Conservation (phyloP, 768 basidiomycete species). For the Pleurotus citrinopileatus region DNA sequence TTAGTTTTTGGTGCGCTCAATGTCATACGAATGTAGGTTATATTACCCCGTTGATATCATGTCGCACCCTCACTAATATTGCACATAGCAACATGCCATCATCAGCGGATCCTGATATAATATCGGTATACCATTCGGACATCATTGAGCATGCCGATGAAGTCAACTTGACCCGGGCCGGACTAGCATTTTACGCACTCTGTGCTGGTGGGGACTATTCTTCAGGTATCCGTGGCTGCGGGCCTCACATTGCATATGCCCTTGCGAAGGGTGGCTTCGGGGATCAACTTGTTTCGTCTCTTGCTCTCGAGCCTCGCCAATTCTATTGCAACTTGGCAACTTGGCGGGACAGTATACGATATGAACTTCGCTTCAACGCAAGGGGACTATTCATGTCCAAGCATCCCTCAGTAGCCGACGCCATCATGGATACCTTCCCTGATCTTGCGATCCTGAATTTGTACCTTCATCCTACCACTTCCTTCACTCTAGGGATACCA, state of each 20-base stretch:
- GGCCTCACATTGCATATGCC: not conserved
- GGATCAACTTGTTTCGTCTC: slow-evolving; percentile 23
- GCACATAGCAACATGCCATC: not conserved
- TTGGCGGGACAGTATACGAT: slow-evolving; percentile 10
- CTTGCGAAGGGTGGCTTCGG: slow-evolving; percentile 25
- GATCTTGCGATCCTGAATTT: slow-evolving; percentile 28
- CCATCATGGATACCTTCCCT: slow-evolving; percentile 28
- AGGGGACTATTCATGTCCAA: slow-evolving; percentile 20
- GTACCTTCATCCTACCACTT: slow-evolving; percentile 33
- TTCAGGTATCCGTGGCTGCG: slow-evolving; percentile 14
- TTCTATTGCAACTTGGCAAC: slow-evolving; percentile 12
- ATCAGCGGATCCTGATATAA: no score
- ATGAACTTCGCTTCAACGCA: slow-evolving; percentile 10
- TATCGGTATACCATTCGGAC: no score
- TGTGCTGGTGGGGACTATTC: not conserved
- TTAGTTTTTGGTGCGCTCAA: slow-evolving; percentile 44
- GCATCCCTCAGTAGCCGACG: slow-evolving; percentile 21
- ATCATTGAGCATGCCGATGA: no score
- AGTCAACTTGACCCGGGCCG: no score
- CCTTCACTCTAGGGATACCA: not conserved
- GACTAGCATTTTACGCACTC: no score
- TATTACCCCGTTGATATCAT: slow-evolving; percentile 28
- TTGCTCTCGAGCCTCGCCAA: no score
- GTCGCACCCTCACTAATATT: slow-evolving; percentile 16
- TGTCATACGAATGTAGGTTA: slow-evolving; percentile 38